Base-by-base conservation (phyloP, 257 asterid species). In the Penstemon davidsonii region DNA sequence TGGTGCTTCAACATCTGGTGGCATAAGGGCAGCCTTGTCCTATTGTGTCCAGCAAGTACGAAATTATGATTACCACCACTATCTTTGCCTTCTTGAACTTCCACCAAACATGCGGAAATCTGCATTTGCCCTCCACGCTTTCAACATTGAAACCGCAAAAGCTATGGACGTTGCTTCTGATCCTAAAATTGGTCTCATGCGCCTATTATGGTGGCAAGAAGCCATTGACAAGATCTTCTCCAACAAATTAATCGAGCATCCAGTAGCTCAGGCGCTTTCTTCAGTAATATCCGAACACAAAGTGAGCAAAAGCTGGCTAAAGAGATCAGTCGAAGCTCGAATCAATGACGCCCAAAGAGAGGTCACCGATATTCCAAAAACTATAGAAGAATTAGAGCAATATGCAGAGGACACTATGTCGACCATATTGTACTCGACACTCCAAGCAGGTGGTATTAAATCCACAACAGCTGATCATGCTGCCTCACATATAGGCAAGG, bases 81-180 rank as follows among this genome's bases (percentile, higher is more conserved):
- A 93, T 72, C 96, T 93, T 9, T 93, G 99, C 85, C 97, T 93
- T 71, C 96, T 93, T 47, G 97, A 93, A 80, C 96, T 93, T 53
- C 97, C 99, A 11, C 89, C 87, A 64, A 70, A 74, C 78, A 79
- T 88, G 92, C 78, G 99, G 18, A 93, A 75, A 81, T 81, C 99
- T 3, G 97, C 96, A 58, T 93, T 93, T 66, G 96, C 96, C 0
- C 81, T 93, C 53, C 88, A 91, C 46, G 99, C 99, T 10, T 93
- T 90, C 54, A 90, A 93, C 7, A 88, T 93, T 3, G 99, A 93
- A 76, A 93, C 97, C 6, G 79, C 97, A 40, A 79, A 88, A 79
- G 97, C 97, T 8, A 88, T 90, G 92, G 99, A 93, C 50, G 82
- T 88, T 36, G 94, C 97, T 65, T 93, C 99, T n/a, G 91, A 90